Base-by-base conservation (phyloP, 768 basidiomycete genomes). In the Rhizopogon vinicolor region DNA sequence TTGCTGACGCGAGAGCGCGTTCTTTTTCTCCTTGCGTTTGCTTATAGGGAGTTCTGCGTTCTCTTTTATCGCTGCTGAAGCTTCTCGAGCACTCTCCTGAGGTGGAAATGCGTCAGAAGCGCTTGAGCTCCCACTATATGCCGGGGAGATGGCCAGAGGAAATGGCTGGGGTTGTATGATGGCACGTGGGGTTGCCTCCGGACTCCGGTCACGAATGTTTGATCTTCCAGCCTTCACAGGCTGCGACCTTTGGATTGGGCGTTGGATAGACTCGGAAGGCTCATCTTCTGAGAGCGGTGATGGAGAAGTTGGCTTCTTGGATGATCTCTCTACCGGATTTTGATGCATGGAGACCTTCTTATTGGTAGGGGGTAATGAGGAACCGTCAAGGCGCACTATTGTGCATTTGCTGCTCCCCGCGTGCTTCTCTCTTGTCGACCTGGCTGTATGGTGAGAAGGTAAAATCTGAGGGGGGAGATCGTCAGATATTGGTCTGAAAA, bases 401-500 rank as follows among this genome's bases (percentile, higher is more conserved):
- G 5, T 37, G 35, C 5, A 9, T 37, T 37, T 37, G 35, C 35
- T 13, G 35, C 35, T 13, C 35, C 35, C 7, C 5, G 13, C 8
- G 8, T 22, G 7, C 5, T 16, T 49, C 19, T 37, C 33, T 49
- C 35, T 49, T 31, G 51, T 44, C 19, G 19, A 14, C n/a, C 37
- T 51, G 44, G 19, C 31, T 35, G 19, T 5, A 16, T 28, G 19
- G 31, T 14, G 28, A 13, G n/a, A 29, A 12, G 14, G 29, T 16
- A 19, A 13, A 13, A 7, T 33, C 33, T 49, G 19, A 37, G 14
- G 22, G 10, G 53, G 53, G 25, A 64, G 48, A 8, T 53, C 62
- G 16, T 62, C 57, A 14, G 65, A 64, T 53, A 66, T 60, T 0
- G 61, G 61, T 28, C 56, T 61, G 51, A 53, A 41, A 13, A 58